Percentiles rank a stretch among this genome's conserved stretches.
phyloP scores from a whole-genome alignment of 2,329 filamentous ascomycete species.

The Colletotrichum orchidophilum region DNA sequence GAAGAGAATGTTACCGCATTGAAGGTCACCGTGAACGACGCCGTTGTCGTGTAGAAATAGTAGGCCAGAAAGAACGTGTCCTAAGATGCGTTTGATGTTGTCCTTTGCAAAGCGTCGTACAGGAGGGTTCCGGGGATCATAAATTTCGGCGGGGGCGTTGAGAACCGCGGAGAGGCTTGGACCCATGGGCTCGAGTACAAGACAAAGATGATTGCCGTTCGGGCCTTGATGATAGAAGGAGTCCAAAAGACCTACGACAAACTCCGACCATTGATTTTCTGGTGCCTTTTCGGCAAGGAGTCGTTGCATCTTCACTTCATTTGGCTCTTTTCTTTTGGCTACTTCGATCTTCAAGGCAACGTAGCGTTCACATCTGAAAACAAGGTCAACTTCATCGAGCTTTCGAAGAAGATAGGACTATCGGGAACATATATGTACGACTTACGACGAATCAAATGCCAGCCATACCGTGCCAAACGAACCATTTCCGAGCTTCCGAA shows the following conservation, averaged over 20 bases:
- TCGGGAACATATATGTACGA: too few species aligned
- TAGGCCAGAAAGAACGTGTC: conserved; percentile 10
- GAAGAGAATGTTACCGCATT: conserved; percentile 23
- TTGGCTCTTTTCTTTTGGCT: conserved; percentile 28
- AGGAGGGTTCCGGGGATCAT: neutral
- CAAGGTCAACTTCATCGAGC: neutral
- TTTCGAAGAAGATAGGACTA: too few species aligned
- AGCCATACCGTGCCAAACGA: conserved; percentile 40
- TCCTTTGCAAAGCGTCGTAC: neutral
- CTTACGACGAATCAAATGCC: conserved; percentile 33
- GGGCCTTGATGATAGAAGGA: conserved; percentile 43
- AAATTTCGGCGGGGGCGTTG: conserved; percentile 26
- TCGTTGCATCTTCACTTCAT: conserved; percentile 30
- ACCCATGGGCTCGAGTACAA: conserved; percentile 44
- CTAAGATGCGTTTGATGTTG: neutral
- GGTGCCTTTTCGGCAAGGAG: conserved; percentile 21
- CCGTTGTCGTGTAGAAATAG: conserved; percentile 16
- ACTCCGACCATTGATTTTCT: neutral
- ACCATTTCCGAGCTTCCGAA: conserved; percentile 40
- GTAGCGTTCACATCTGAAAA: conserved; percentile 20
- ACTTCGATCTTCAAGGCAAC: conserved; percentile 43
- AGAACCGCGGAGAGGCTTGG: conserved; percentile 36
- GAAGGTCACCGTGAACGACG: conserved; percentile 25
- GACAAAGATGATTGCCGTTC: conserved; percentile 44
- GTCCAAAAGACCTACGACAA: conserved; percentile 37